Base-by-base conservation (phyloP, 2,329 filamentous ascomycete species). In the Drechslerella coelobrocha region DNA sequence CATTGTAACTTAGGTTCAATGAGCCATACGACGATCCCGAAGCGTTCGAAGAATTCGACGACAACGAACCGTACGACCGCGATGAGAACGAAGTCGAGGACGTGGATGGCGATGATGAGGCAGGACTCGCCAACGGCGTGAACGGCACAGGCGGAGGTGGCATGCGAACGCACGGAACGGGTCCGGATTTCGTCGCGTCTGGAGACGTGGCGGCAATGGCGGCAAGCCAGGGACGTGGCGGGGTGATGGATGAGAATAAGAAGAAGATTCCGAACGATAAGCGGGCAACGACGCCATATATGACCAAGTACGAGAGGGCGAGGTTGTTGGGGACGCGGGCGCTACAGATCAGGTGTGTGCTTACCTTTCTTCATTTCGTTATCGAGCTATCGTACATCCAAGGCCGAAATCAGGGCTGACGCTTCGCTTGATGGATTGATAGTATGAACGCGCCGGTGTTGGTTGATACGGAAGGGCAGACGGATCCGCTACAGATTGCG, bases 271-370 rank as follows among this genome's bases (percentile, higher is more conserved):
- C 92, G 62, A 90, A 91, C 75, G 90, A 92, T 74, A 86, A 96
- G 81, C 87, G 94, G 76, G 89, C 86, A 23, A 99, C 94, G 7
- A 99, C 94, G 26, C 94, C 93, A 1, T 99, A 97, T 82, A 96
- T 99, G 93, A 99, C 94, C 75, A 99, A 99, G 82, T 99, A 99
- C 81, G 94, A 99, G 84, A 86, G 88, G 76, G 94, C 94, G 73
- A 88, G 94, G 78, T 93, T 99, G 68, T 82, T 99, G 73, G 94
- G 94, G 51, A 97, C 94, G 41, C 85, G 94, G 75, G 94, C 94
- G 41, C 81, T 97, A 78, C 94, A 99, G 81, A 97, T 99, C 78
- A 97, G 91, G 91, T 95, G 80, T 60, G 86, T 50, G 17, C 14
- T 48, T 26, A 17, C 23, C 2, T 24, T 24, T 17, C 29, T 12